These are phyloP conservation scores for Ascochyta clinopodiicola DNA, from an alignment of 2,329 filamentous ascomycete species.

Conservation along the genomic window DNA sequence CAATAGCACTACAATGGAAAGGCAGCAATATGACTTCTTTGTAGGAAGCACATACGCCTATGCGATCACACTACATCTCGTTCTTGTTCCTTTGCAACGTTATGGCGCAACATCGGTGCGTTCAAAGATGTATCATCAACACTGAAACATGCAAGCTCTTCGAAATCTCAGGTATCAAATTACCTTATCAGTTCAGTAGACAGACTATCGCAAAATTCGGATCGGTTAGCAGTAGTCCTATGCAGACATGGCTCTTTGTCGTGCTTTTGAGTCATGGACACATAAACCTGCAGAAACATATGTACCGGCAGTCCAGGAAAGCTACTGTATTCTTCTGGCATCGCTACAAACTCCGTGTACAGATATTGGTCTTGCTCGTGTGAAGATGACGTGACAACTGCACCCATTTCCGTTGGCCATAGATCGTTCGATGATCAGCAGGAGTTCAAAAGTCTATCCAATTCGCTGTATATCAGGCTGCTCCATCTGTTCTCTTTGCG, in stretches of 20 bases:
- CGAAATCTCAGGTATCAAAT: background rate
- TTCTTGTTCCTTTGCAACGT: background rate
- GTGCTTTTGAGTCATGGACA: constrained; percentile 7
- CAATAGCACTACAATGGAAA: background rate
- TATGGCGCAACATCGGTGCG: background rate
- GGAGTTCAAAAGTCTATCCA: background rate
- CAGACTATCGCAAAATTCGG: background rate
- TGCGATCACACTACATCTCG: background rate
- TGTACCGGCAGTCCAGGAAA: background rate
- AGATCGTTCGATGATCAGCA: background rate
- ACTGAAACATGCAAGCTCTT: background rate
- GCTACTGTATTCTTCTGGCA: no score
- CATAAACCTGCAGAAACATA: constrained; percentile 7
- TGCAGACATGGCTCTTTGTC: background rate
- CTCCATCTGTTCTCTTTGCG: background rate
- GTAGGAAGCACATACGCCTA: background rate
- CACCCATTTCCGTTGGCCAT: no score
- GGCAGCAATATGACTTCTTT: no score
- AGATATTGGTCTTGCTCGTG: no score
- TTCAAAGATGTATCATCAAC: background rate
- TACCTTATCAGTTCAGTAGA: background rate
- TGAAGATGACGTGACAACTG: no score
- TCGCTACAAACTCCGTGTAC: no score
- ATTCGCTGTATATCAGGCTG: background rate
- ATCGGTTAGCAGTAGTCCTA: background rate